These are phyloP conservation scores for Aspergillus luchuensis DNA, from an alignment of 2,329 filamentous ascomycete species.

Conservation along the genomic window DNA sequence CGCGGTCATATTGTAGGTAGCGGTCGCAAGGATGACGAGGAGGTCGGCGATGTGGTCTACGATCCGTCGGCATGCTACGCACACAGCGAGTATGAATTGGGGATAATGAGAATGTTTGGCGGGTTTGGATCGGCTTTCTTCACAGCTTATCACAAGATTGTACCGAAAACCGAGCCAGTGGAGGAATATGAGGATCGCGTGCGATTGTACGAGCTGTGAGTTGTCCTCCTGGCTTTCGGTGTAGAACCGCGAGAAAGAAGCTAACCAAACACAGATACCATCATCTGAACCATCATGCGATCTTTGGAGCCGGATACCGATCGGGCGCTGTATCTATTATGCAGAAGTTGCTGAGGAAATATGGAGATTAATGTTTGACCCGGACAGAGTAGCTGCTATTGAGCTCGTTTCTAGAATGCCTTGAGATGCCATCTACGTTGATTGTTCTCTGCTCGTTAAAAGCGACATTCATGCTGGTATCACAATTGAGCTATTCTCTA, in stretches of 20 bases:
- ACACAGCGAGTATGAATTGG: constrained; percentile 86
- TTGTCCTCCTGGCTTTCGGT: constrained; percentile 27
- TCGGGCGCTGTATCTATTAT: constrained; percentile 78
- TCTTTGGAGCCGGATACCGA: constrained; percentile 81
- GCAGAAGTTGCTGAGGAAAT: constrained; percentile 71
- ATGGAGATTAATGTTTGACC: constrained; percentile 48
- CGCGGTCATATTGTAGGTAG: constrained; percentile 61
- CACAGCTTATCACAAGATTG: constrained; percentile 72
- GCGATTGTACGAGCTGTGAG: constrained; percentile 77
- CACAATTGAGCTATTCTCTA: not conserved
- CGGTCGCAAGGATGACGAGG: constrained; percentile 40
- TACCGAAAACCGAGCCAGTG: constrained; percentile 77
- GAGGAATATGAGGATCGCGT: constrained; percentile 85
- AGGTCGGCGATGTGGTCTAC: constrained; percentile 73
- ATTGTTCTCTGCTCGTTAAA: not conserved
- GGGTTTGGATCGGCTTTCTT: constrained; percentile 75
- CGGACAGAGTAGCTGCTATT: not conserved
- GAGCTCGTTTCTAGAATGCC: not conserved
- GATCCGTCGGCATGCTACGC: constrained; percentile 81
- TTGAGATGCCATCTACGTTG: not conserved
- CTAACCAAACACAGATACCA: constrained; percentile 65
- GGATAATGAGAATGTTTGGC: constrained; percentile 96
- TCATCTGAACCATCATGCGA: constrained; percentile 81
- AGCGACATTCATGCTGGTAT: not conserved
- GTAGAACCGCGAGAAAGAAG: not conserved